phyloP scores from a whole-genome alignment of 2,329 filamentous ascomycete genomes.

The Monosporascus sp. region DNA sequence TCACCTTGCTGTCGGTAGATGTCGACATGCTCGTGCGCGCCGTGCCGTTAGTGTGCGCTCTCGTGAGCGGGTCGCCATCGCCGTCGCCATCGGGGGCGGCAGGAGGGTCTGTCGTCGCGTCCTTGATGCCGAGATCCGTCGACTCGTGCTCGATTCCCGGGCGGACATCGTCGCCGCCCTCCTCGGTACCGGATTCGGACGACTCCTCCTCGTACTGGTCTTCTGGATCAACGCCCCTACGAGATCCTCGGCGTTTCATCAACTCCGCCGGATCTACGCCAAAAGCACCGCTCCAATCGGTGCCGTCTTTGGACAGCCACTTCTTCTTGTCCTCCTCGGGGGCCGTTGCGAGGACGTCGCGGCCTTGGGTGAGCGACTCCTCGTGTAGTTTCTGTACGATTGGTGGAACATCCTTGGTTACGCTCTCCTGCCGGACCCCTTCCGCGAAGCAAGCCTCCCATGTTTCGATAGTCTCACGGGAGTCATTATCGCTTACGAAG shows the following conservation, averaged over 20 bases:
- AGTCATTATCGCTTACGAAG: slow-evolving; percentile 82
- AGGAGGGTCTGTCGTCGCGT: slow-evolving; percentile 28
- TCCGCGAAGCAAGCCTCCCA: slow-evolving; percentile 92
- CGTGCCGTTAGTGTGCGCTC: slow-evolving; percentile 11
- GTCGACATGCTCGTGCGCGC: not conserved
- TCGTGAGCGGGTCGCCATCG: slow-evolving; percentile 16
- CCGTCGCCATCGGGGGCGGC: slow-evolving; percentile 1
- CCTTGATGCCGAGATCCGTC: slow-evolving; percentile 29
- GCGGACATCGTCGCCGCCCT: slow-evolving; percentile 26
- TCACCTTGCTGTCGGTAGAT: slow-evolving; percentile 11
- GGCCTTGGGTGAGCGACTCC: slow-evolving; percentile 69
- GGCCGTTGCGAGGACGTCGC: slow-evolving; percentile 73
- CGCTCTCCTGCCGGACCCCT: slow-evolving; percentile 69
- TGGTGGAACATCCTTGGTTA: slow-evolving; percentile 68
- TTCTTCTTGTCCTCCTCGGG: slow-evolving; percentile 66
- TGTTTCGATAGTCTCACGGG: slow-evolving; percentile 86
- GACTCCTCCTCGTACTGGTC: slow-evolving; percentile 28
- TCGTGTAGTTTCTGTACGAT: slow-evolving; percentile 74
- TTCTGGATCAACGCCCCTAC: slow-evolving; percentile 29
- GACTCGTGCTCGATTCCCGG: slow-evolving; percentile 16
- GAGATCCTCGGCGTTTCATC: slow-evolving; percentile 27
- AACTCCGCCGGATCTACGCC: slow-evolving; percentile 63
- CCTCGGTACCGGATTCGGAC: slow-evolving; percentile 26
- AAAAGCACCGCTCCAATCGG: slow-evolving; percentile 84
- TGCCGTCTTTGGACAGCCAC: slow-evolving; percentile 75